Evolutionary conservation across 2,329 filamentous ascomycete species (phyloP).

Genomic region (Aspergillus tubingensis): DNA sequence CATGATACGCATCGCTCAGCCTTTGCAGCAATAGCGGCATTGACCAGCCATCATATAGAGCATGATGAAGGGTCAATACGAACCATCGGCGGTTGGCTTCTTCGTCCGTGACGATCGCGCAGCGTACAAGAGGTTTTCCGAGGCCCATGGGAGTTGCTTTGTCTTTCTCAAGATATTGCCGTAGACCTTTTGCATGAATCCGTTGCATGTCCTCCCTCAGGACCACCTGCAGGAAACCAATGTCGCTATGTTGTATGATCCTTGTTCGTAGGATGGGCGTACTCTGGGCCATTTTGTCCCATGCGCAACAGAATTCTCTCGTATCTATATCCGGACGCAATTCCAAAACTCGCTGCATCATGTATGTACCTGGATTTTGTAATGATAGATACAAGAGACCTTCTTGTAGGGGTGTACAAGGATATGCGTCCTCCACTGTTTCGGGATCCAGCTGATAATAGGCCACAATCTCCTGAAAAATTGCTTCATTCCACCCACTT

Average conservation of each 20-base stretch:
- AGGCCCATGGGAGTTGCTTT: conserved; percentile 21
- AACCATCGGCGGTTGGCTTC: conserved; percentile 28
- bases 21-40: conserved; percentile 16
- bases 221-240: neutral
- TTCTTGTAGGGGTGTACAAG: conserved; percentile 32
- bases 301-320: conserved; percentile 38
- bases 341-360: conserved; percentile 38
- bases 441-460: no score
- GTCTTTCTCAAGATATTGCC: neutral
- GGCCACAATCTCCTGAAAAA: no score
- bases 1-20: conserved; percentile 1
- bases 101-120: conserved; percentile 16
- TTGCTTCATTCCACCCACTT: no score
- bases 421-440: conserved; percentile 28
- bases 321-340: conserved; percentile 32
- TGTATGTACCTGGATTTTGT: conserved; percentile 40
- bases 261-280: no score
- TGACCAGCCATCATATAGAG: conserved; percentile 45
- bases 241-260: no score
- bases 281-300: conserved; percentile 24
- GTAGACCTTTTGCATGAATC: neutral
- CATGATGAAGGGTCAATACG: conserved; percentile 48
- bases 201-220: neutral
- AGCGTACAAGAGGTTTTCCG: conserved; percentile 22
- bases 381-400: conserved; percentile 38